phyloP scores from a whole-genome alignment of 2,329 filamentous ascomycete genomes.

The Arthrobotrys conoides region DNA sequence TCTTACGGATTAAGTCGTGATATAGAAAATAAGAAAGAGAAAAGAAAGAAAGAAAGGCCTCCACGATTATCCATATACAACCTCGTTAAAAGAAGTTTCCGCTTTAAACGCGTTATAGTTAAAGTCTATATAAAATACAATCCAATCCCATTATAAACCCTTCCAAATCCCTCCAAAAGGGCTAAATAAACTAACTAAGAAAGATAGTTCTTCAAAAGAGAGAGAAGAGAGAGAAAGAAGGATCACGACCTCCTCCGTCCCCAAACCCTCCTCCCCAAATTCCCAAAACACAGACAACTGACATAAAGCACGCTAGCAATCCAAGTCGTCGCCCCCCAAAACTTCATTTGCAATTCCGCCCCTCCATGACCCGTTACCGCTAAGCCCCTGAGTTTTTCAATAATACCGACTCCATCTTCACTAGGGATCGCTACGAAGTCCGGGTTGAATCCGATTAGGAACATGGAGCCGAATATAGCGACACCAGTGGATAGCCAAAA shows the following conservation, averaged over 20 bases:
- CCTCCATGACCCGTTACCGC: conserved; percentile 64
- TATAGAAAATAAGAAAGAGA: background rate
- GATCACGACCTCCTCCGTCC: conserved; percentile 15
- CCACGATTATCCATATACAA: background rate
- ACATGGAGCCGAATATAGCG: conserved; percentile 79
- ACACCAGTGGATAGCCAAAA: conserved; percentile 83
- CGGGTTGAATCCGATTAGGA: conserved; percentile 82
- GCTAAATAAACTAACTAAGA: too few relatives aligned
- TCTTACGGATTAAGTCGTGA: background rate
- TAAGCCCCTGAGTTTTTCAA: conserved; percentile 63
- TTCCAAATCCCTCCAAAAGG: background rate
- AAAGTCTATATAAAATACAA: conserved; percentile 19
- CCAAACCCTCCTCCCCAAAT: conserved; percentile 83
- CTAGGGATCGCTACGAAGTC: conserved; percentile 80
- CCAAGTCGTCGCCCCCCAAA: conserved; percentile 84
- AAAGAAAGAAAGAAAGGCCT: background rate
- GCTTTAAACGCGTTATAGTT: background rate
- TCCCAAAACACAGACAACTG: conserved; percentile 94
- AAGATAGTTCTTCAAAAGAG: too few relatives aligned
- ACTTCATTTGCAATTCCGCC: conserved; percentile 75
- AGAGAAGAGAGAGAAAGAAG: background rate
- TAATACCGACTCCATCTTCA: conserved; percentile 65
- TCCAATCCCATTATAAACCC: background rate
- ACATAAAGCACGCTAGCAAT: conserved; percentile 94
- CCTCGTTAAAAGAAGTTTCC: background rate